phyloP scores from a whole-genome alignment of 352 stramenopile genomes.

The Pythium periplocum region DNA sequence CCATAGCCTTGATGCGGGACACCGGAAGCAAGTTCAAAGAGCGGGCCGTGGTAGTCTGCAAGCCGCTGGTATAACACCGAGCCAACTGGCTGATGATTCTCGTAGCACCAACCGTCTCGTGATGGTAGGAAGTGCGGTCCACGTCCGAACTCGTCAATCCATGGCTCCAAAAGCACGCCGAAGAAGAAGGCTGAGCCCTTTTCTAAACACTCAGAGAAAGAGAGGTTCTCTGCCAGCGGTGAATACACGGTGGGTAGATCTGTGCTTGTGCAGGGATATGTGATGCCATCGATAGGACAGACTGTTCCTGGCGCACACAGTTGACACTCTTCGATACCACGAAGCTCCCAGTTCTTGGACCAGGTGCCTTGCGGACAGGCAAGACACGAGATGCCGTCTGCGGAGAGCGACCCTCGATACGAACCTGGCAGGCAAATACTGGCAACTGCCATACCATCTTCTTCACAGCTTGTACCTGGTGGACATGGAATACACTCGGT shows the following conservation, averaged over 20 bases:
- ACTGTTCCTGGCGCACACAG: conserved; percentile 90
- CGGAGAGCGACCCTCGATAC: conserved; percentile 83
- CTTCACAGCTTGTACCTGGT: conserved; percentile 88
- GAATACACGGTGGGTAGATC: conserved; percentile 93
- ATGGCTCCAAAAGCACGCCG: conserved; percentile 92
- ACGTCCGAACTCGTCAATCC: conserved; percentile 91
- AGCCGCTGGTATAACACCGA: conserved; percentile 92
- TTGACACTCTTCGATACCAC: conserved; percentile 91
- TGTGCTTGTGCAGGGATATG: conserved; percentile 85
- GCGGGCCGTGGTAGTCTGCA: conserved; percentile 91
- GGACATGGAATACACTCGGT: conserved; percentile 89
- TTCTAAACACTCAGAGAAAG: conserved; percentile 86
- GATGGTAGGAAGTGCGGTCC: conserved; percentile 89
- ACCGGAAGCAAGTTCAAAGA: conserved; percentile 90
- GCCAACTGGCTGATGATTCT: conserved; percentile 86
- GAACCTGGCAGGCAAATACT: conserved; percentile 91
- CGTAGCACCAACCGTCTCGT: conserved; percentile 87
- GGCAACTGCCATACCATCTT: conserved; percentile 85
- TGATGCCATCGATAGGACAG: conserved; percentile 94
- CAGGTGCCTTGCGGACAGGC: conserved; percentile 93
- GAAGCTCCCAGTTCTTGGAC: conserved; percentile 98
- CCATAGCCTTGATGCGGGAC: conserved; percentile 94
- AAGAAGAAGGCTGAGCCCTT: conserved; percentile 87
- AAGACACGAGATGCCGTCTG: conserved; percentile 88
- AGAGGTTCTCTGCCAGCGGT: conserved; percentile 80